Conservation (phyloP, 345 rosid genomes). For the Corymbia maculata region DNA sequence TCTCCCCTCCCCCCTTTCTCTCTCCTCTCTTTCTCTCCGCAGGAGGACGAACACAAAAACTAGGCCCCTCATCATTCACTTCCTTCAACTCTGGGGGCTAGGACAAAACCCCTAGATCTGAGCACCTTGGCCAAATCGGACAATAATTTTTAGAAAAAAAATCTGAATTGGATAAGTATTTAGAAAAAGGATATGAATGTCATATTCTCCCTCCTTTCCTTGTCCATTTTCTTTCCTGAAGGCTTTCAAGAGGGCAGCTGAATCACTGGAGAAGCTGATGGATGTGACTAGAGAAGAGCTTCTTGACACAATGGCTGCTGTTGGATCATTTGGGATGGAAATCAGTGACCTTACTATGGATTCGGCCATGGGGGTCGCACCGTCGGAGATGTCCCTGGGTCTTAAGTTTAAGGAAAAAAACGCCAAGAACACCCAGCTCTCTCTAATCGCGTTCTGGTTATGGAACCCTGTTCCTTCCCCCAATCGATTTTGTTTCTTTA, state of each 20-base stretch:
- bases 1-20: too few species aligned
- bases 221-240: neutral
- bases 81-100: too few species aligned
- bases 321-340: slow-evolving; percentile 90
- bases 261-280: slow-evolving; percentile 75
- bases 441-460: neutral
- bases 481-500: neutral
- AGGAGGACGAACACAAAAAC: too few species aligned
- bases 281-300: slow-evolving; percentile 86
- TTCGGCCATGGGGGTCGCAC: too few species aligned
- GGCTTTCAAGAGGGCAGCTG: slow-evolving; percentile 88
- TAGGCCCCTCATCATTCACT: too few species aligned
- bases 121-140: too few species aligned
- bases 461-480: neutral
- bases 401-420: neutral
- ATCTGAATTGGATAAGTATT: too few species aligned
- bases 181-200: too few species aligned
- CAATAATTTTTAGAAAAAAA: too few species aligned
- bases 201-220: neutral
- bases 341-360: slow-evolving; percentile 87
- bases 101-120: too few species aligned
- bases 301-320: slow-evolving; percentile 90
- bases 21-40: too few species aligned
- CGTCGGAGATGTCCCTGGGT: too few species aligned
- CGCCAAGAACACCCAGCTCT: neutral